phyloP scores from a whole-genome alignment of 305 asterid species.

The Withania somnifera region DNA sequence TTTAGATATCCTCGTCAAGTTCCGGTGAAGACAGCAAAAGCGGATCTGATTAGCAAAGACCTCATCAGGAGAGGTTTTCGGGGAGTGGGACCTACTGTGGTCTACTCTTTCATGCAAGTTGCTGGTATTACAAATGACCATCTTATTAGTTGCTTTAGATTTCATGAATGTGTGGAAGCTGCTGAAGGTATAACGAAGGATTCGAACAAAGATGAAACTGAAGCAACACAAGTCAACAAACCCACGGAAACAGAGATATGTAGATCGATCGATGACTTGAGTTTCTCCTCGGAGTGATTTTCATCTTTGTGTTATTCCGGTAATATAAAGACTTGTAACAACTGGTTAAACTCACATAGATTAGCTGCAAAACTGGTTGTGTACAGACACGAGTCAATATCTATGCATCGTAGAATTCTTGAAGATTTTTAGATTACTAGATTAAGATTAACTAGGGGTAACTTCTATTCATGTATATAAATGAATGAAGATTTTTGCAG shows the following conservation, averaged over 20 bases:
- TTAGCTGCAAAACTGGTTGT: not conserved
- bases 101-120: slow-evolving; percentile 42
- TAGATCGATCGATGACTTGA: slow-evolving; percentile 18
- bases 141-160: slow-evolving; percentile 34
- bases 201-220: not conserved
- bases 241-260: slow-evolving; percentile 15
- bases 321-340: not conserved
- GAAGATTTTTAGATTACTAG: not conserved
- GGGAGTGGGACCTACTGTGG: slow-evolving; percentile 32
- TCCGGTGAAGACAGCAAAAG: slow-evolving; percentile 36
- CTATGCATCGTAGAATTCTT: slow-evolving; percentile 1
- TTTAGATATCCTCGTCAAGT: slow-evolving; percentile 35
- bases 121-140: slow-evolving; percentile 41
- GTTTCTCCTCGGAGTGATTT: slow-evolving; percentile 18
- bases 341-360: not conserved
- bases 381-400: not conserved
- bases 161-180: slow-evolving; percentile 22
- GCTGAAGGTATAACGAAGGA: slow-evolving; percentile 7
- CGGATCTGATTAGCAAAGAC: slow-evolving; percentile 35
- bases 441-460: not conserved
- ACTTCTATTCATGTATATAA: not conserved
- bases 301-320: not conserved
- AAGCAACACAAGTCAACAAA: slow-evolving; percentile 1
- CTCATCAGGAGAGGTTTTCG: slow-evolving; percentile 33
- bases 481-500: not conserved